Evolutionary conservation across 148 eudicot species (phyloP), one percentile per base, ranked within the genome.

Genomic region (Amaranthus hypochondriacus): DNA sequence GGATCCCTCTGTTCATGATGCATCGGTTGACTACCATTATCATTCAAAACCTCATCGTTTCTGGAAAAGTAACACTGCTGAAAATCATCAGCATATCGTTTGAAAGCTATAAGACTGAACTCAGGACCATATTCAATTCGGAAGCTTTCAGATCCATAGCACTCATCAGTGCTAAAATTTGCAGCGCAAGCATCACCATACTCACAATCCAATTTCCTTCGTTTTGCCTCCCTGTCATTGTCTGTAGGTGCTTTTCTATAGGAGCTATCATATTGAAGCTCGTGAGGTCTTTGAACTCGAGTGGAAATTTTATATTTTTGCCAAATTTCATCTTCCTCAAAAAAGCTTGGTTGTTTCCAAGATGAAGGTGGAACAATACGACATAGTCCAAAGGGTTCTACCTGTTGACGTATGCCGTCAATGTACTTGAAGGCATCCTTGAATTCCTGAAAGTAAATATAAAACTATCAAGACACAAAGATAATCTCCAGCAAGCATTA

Each of bases 311-410:
- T 80, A 9, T 54, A 75, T 75, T 61, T 76, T 68, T 81, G 80
- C 87, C 88, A 85, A n/a, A 67, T 70, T 46, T 75, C 66, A 51
- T 79, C 80, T 56, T 84, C 87, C 78, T 78, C 81, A n/a, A 90
- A 60, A 71, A 83, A 82, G 79, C 78, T 77, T 11, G 93, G 93
- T 10, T 88, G 79, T 80, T 82, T 71, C 93, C 96, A 93, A 11
- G 93, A 86, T 81, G 86, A 79, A 73, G 98, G 96, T 76, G 96
- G 98, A 66, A 89, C 82, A 76, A 93, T 87, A 56, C 94, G 88
- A 59, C 96, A 93, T 47, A 93, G 77, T 69, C 98, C 98, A 73
- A 80, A 87, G 15, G 84, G 76, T 79, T 85, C 90, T 51, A 85
- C 92, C 75, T 78, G 80, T 69, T 79, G 79, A 48, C 87, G 85